phyloP scores from a whole-genome alignment of 2,329 filamentous ascomycete species.

The Immersiporthe knoxdaviesiana region DNA sequence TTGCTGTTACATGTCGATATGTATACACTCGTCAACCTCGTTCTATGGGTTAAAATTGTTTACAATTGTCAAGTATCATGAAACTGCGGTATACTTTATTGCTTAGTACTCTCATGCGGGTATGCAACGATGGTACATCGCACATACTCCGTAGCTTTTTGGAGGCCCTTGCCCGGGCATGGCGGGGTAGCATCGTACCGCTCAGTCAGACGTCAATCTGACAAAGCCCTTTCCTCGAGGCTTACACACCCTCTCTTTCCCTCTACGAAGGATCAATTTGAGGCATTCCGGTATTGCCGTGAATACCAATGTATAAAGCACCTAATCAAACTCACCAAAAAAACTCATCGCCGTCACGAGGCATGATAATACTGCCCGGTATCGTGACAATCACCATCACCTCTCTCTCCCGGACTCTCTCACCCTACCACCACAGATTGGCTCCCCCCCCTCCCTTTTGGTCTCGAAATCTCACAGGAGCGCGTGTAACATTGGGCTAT shows the following conservation, averaged over 20 bases:
- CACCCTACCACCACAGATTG: neutral
- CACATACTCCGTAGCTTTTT: neutral
- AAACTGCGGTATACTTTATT: too few relatives aligned
- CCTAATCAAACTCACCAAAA: too few relatives aligned
- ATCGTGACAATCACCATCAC: neutral
- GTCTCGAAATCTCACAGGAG: neutral
- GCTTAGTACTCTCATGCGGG: neutral
- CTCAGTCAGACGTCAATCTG: neutral
- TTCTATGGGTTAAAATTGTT: too few relatives aligned
- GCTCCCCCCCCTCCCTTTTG: too few relatives aligned
- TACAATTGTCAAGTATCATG: too few relatives aligned
- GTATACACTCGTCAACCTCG: neutral
- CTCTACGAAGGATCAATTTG: neutral
- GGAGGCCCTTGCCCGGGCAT: neutral
- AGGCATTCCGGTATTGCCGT: neutral
- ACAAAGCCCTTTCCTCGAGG: neutral
- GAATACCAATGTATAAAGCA: too few relatives aligned
- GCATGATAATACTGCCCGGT: neutral
- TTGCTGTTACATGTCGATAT: neutral
- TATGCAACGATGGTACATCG: neutral
- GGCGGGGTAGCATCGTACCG: slow-evolving; percentile 5
- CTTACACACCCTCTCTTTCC: neutral
- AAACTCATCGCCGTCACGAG: neutral
- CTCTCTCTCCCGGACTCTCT: neutral
- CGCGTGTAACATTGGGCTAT: neutral